These are phyloP conservation scores for Pugionium cornutum DNA, from an alignment of 345 rosid species.

Conservation along the genomic window DNA sequence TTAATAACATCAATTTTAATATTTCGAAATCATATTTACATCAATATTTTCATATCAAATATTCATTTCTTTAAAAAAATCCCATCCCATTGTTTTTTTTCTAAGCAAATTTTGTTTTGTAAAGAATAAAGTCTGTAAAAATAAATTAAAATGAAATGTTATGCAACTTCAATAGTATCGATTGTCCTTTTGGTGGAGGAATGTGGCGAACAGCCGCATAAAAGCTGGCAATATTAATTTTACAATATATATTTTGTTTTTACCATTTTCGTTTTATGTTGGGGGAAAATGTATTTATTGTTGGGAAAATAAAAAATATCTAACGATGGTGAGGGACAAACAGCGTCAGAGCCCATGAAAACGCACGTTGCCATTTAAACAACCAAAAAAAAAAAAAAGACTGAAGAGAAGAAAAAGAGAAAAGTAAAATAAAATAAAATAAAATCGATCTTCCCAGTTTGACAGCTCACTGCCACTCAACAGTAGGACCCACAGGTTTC, in stretches of 20 bases:
- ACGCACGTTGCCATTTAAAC: slow-evolving; percentile 40
- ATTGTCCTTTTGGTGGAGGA: slow-evolving; percentile 40
- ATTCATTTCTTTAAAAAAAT: no score
- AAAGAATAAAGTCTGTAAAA: not conserved
- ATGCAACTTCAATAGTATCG: slow-evolving; percentile 23
- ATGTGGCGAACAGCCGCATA: slow-evolving; percentile 44
- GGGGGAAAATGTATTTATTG: slow-evolving; percentile 11
- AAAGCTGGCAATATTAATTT: slow-evolving; percentile 39
- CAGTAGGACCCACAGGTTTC: slow-evolving; percentile 30
- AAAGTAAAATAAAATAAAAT: not conserved
- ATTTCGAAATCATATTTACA: no score
- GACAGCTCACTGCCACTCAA: slow-evolving; percentile 44
- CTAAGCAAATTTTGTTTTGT: no score
- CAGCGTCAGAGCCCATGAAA: slow-evolving; percentile 43
- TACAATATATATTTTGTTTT: slow-evolving; percentile 13
- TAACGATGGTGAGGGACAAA: slow-evolving; percentile 35
- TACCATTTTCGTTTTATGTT: not conserved
- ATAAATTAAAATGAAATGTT: not conserved
- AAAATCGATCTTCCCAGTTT: slow-evolving; percentile 36
- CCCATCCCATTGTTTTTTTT: no score
- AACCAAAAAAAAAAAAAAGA: not conserved
- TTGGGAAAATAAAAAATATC: slow-evolving; percentile 22
- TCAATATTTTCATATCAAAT: no score
- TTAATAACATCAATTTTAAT: no score
- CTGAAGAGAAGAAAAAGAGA: not conserved